Evolutionary conservation across 768 basidiomycete genomes (phyloP).

Genomic region (Tylopilus rubrobrunneus): DNA sequence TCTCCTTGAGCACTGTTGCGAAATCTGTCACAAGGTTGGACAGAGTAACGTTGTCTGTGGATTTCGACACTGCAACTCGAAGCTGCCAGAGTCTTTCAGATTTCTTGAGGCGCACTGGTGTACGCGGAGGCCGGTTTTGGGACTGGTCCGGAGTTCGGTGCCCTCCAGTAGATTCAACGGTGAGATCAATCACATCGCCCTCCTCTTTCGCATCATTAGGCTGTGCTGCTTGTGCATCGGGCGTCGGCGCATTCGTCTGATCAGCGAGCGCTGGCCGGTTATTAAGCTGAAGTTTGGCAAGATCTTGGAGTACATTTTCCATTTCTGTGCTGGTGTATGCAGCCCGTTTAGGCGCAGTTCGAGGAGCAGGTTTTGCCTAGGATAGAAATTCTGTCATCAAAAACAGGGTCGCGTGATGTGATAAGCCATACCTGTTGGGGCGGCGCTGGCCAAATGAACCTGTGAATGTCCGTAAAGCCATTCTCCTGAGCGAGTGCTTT

Average conservation of each 20-base stretch:
- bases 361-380: constrained; percentile 31
- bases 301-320: constrained; percentile 53
- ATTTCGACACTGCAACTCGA: constrained; percentile 38
- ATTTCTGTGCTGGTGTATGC: constrained; percentile 40
- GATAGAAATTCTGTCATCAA: neutral
- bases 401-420: neutral
- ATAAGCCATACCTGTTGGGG: constrained; percentile 28
- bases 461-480: constrained; percentile 55
- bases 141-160: constrained; percentile 21
- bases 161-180: constrained; percentile 32
- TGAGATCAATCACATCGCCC: constrained; percentile 45
- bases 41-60: constrained; percentile 54
- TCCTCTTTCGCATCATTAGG: constrained; percentile 19
- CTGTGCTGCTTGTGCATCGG: constrained; percentile 33
- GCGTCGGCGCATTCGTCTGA: constrained; percentile 38
- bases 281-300: constrained; percentile 58
- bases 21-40: constrained; percentile 57
- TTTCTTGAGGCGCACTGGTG: constrained; percentile 33
- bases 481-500: constrained; percentile 53
- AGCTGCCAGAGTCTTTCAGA: constrained; percentile 51
- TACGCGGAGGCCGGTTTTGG: constrained; percentile 26
- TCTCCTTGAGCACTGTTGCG: constrained; percentile 51
- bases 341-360: constrained; percentile 12
- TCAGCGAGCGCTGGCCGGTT: constrained; percentile 49
- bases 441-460: constrained; percentile 74